These are phyloP conservation scores for Papiliotrema laurentii DNA, from an alignment of 1,284 basidiomycete genomes.

Conservation along the genomic window DNA sequence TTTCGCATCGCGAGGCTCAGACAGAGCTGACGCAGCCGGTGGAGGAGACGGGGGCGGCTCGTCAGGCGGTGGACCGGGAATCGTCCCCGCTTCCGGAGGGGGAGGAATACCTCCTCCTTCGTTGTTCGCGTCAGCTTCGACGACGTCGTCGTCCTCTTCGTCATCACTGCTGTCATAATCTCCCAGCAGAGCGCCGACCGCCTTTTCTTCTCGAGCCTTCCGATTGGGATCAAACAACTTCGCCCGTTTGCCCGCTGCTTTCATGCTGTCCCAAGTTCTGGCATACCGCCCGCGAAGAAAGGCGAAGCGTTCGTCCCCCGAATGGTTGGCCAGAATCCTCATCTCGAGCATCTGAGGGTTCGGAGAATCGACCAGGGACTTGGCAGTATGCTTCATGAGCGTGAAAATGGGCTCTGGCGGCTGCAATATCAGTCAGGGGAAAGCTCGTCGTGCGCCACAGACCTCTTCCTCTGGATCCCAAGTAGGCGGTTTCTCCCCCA, in stretches of 20 bases:
- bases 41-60: constrained; percentile 13
- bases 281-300: constrained; percentile 73
- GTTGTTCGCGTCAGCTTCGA: constrained; percentile 7
- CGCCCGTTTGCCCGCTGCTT: constrained; percentile 12
- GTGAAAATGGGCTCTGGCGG: constrained; percentile 61
- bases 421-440: too few species aligned
- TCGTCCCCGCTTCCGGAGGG: constrained; percentile 8
- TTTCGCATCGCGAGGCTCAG: not conserved
- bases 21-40: not conserved
- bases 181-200: constrained; percentile 35
- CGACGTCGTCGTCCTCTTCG: constrained; percentile 10
- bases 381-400: constrained; percentile 71
- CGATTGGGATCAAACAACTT: constrained; percentile 8
- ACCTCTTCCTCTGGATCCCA: constrained; percentile 73
- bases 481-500: constrained; percentile 31
- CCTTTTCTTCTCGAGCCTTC: constrained; percentile 13
- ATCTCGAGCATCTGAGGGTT: constrained; percentile 75
- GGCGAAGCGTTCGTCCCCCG: constrained; percentile 62
- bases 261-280: constrained; percentile 55
- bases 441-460: too few species aligned
- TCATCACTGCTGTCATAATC: constrained; percentile 43
- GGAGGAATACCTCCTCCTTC: constrained; percentile 5
- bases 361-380: constrained; percentile 61
- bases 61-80: not conserved
- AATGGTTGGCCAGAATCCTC: constrained; percentile 80